These are phyloP conservation scores for Mallotus nudiflorus DNA, from an alignment of 345 rosid genomes.

Conservation along the genomic window DNA sequence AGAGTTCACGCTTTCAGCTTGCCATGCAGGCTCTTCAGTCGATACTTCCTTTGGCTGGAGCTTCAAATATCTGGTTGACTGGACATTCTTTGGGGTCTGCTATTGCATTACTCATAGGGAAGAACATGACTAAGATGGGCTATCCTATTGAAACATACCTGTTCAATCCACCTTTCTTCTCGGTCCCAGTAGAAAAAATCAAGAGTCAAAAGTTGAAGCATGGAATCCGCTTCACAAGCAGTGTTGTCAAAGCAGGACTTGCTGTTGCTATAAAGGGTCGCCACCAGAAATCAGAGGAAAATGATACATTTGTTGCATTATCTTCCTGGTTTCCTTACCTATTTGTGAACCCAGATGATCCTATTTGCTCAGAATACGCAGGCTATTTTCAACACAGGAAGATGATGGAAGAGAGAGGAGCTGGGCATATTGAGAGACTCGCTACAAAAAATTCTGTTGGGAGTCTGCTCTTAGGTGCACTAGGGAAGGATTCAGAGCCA, in stretches of 20 bases:
- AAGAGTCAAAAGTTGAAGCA: neutral
- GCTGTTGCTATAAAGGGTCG: neutral
- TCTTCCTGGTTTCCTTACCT: neutral
- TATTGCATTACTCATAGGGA: neutral
- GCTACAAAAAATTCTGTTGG: neutral
- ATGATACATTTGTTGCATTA: neutral
- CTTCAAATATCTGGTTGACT: neutral
- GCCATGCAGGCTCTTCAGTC: neutral
- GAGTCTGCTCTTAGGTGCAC: neutral
- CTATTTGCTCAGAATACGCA: neutral
- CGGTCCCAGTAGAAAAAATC: neutral
- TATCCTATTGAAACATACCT: neutral
- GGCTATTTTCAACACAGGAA: neutral
- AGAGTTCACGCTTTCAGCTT: neutral
- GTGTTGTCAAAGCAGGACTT: neutral
- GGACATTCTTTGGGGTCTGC: neutral
- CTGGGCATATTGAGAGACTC: neutral
- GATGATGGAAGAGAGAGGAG: neutral
- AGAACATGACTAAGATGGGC: neutral
- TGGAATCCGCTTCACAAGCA: neutral
- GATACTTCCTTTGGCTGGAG: neutral
- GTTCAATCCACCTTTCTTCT: neutral
- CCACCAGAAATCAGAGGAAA: neutral
- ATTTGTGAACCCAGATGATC: neutral
- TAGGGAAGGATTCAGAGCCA: neutral